These are phyloP conservation scores for Phanerochaete sordida DNA, from an alignment of 768 basidiomycete genomes.

Conservation along the genomic window DNA sequence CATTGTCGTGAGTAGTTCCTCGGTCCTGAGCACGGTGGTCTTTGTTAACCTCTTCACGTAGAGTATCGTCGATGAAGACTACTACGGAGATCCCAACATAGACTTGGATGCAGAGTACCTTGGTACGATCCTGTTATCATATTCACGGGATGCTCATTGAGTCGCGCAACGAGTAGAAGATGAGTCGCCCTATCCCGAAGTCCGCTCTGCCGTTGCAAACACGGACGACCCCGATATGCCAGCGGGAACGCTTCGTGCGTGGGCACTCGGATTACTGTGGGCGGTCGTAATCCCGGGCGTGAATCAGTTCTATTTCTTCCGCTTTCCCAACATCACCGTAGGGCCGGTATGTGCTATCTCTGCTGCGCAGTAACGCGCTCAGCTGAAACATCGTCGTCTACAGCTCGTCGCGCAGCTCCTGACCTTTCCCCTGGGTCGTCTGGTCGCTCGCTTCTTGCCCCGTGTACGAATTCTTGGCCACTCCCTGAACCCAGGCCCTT, in stretches of 20 bases:
- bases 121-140: neutral
- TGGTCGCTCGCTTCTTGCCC: conserved; percentile 53
- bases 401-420: conserved; percentile 65
- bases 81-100: conserved; percentile 13
- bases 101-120: conserved; percentile 15
- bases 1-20: conserved; percentile 7
- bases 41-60: neutral
- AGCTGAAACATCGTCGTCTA: conserved; percentile 14
- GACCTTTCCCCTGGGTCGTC: conserved; percentile 60
- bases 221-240: conserved; percentile 44
- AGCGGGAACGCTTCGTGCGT: conserved; percentile 32
- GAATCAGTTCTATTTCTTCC: conserved; percentile 77
- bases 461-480: conserved; percentile 48
- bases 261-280: conserved; percentile 39
- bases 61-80: conserved; percentile 10
- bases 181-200: conserved; percentile 55
- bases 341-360: conserved; percentile 17
- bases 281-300: conserved; percentile 63
- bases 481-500: conserved; percentile 62
- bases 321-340: conserved; percentile 48
- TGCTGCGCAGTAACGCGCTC: neutral
- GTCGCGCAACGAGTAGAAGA: conserved; percentile 26
- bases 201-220: conserved; percentile 47
- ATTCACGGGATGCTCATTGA: neutral
- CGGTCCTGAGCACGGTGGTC: neutral